Percentiles rank a stretch among this genome's conserved stretches.
Evolutionary conservation across 1,284 basidiomycete genomes (phyloP).

Genomic region (Agroathelia rolfsii): DNA sequence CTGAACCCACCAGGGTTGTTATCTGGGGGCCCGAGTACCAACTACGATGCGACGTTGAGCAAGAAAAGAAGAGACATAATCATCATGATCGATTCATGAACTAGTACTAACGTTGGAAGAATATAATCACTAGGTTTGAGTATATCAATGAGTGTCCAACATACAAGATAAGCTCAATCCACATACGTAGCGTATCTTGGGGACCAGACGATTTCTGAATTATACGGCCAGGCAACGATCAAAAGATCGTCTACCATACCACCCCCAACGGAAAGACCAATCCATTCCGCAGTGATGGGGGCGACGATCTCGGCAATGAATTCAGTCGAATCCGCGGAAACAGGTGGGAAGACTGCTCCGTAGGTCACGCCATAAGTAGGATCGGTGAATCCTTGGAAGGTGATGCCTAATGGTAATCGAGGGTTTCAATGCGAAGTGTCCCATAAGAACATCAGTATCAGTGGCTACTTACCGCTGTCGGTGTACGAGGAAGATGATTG

Average conservation of each 20-base stretch:
- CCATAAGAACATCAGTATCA: too few species aligned
- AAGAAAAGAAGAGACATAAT: too few species aligned
- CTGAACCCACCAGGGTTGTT: slow-evolving; percentile 19
- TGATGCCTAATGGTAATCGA: too few species aligned
- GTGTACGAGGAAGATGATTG: too few species aligned
- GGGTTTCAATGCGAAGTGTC: too few species aligned
- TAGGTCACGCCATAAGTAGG: slow-evolving; percentile 24
- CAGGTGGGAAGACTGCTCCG: slow-evolving; percentile 25
- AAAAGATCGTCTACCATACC: slow-evolving; percentile 28
- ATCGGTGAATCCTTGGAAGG: slow-evolving; percentile 28
- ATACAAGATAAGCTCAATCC: neutral
- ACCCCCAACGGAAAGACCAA: slow-evolving; percentile 26
- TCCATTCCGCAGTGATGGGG: slow-evolving; percentile 27
- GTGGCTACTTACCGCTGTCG: too few species aligned
- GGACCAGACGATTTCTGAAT: slow-evolving; percentile 24
- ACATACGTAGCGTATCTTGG: slow-evolving; percentile 27
- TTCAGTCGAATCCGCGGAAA: slow-evolving; percentile 20
- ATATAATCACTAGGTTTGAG: too few species aligned
- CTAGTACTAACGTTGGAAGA: slow-evolving; percentile 4
- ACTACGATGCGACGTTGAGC: slow-evolving; percentile 11
- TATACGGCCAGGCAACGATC: slow-evolving; percentile 32
- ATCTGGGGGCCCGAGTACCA: slow-evolving; percentile 19
- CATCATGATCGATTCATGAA: neutral
- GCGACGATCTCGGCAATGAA: slow-evolving; percentile 33
- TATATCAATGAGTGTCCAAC: too few species aligned